A percentile compares a stretch with the other conserved stretches of the same genome.
Evolutionary conservation across 192 early-diverging fungal genomes (phyloP).

Genomic region (Coemansia sp.): DNA sequence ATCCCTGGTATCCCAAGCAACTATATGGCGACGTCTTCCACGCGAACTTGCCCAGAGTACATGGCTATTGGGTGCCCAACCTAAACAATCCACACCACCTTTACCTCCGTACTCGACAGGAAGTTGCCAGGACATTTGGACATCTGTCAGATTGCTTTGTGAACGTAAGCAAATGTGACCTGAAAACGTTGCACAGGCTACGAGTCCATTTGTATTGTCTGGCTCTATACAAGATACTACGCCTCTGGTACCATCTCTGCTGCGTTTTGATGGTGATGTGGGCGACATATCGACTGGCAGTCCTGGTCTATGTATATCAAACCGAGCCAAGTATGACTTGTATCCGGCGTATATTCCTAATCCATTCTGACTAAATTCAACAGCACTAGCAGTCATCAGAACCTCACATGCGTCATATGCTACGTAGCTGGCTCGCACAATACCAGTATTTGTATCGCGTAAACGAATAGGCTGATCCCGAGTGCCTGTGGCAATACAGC

Average conservation of each 20-base stretch:
- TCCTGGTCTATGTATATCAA: conserved; percentile 66
- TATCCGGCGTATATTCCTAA: conserved; percentile 68
- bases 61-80: conserved; percentile 64
- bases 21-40: conserved; percentile 50
- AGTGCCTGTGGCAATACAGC: conserved; percentile 59
- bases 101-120: conserved; percentile 48
- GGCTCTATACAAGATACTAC: conserved; percentile 70
- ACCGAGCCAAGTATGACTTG: conserved; percentile 62
- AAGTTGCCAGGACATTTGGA: conserved; percentile 13
- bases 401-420: conserved; percentile 63
- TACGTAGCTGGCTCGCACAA: conserved; percentile 64
- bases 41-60: conserved; percentile 69
- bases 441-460: conserved; percentile 56
- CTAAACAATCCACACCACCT: conserved; percentile 52
- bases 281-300: conserved; percentile 42
- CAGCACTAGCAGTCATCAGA: conserved; percentile 61
- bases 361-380: conserved; percentile 67
- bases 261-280: conserved; percentile 61
- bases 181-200: conserved; percentile 70
- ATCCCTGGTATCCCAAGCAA: conserved; percentile 80
- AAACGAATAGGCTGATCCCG: conserved; percentile 76
- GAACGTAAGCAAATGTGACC: conserved; percentile 68
- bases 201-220: conserved; percentile 55
- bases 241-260: conserved; percentile 71
- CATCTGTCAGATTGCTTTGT: conserved; percentile 22